phyloP scores from a whole-genome alignment of 345 rosid genomes.

The Adansonia digitata region DNA sequence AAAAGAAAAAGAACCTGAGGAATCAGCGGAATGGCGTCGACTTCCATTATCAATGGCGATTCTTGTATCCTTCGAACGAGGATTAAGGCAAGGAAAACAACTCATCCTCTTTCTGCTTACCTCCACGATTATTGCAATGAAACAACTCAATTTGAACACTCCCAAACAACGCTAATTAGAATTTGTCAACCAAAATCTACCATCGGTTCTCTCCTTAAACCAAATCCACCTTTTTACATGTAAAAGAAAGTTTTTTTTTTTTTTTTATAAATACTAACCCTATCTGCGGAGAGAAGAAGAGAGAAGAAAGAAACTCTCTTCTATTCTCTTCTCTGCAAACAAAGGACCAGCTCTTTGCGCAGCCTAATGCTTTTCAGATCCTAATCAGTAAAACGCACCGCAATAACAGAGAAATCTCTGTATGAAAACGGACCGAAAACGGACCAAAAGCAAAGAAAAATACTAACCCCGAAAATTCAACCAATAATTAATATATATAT shows the following conservation, averaged over 20 bases:
- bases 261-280: neutral
- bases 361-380: neutral
- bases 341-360: neutral
- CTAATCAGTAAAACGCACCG: slow-evolving; percentile 3
- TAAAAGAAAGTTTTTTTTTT: neutral
- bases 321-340: neutral
- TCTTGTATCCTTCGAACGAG: slow-evolving; percentile 48
- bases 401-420: neutral
- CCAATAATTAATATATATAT: neutral
- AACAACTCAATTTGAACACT: neutral
- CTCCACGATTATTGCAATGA: neutral
- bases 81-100: slow-evolving; percentile 76
- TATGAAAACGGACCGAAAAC: neutral
- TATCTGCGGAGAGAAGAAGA: neutral
- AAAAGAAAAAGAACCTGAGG: neutral
- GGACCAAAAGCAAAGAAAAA: no score
- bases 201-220: neutral
- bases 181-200: slow-evolving; percentile 4
- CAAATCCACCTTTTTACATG: neutral
- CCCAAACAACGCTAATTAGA: neutral
- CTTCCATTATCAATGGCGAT: slow-evolving; percentile 59
- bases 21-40: slow-evolving; percentile 22
- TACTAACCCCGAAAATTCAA: neutral
- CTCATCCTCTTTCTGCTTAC: slow-evolving; percentile 37
- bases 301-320: neutral